These are phyloP conservation scores for Pythium apleroticum DNA, from an alignment of 352 stramenopile genomes.

Conservation along the genomic window DNA sequence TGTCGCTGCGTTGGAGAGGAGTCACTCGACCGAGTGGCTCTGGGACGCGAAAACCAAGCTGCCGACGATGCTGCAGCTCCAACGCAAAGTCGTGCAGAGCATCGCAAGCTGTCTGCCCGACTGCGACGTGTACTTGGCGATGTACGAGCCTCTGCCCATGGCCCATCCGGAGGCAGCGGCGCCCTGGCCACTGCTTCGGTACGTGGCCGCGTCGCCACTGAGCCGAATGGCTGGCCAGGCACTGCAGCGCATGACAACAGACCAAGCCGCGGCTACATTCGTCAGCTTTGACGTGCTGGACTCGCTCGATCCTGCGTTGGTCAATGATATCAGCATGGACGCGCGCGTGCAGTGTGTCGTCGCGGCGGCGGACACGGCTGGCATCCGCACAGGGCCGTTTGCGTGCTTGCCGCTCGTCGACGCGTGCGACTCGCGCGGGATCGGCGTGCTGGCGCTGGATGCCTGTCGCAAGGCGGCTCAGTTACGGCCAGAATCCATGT, in stretches of 20 bases:
- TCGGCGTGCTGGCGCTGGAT: conserved; percentile 65
- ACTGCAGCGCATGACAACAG: conserved; percentile 19
- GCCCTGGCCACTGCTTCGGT: conserved; percentile 39
- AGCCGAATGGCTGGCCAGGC: conserved; percentile 47
- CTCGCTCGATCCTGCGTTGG: conserved; percentile 28
- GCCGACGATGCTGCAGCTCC: conserved; percentile 59
- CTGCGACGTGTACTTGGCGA: conserved; percentile 69
- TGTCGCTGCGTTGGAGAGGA: conserved; percentile 18
- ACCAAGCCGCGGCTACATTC: neutral
- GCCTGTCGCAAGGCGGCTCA: conserved; percentile 47
- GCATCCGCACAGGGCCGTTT: conserved; percentile 39
- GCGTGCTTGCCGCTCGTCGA: conserved; percentile 49
- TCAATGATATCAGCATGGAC: conserved; percentile 37
- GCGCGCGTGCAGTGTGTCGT: conserved; percentile 33
- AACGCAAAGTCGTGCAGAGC: conserved; percentile 55
- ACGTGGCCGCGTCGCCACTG: conserved; percentile 46
- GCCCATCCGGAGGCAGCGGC: conserved; percentile 25
- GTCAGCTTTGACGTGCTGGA: conserved; percentile 43
- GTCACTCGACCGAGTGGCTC: conserved; percentile 23
- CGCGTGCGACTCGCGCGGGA: conserved; percentile 7
- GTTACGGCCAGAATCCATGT: conserved; percentile 63
- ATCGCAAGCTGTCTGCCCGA: conserved; percentile 60
- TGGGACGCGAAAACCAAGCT: conserved; percentile 30
- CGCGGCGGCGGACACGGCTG: neutral
- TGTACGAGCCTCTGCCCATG: conserved; percentile 56